Evolutionary conservation across 768 basidiomycete genomes (phyloP), one percentile per base, ranked within the genome.

Genomic region (Lenzites betulinus): DNA sequence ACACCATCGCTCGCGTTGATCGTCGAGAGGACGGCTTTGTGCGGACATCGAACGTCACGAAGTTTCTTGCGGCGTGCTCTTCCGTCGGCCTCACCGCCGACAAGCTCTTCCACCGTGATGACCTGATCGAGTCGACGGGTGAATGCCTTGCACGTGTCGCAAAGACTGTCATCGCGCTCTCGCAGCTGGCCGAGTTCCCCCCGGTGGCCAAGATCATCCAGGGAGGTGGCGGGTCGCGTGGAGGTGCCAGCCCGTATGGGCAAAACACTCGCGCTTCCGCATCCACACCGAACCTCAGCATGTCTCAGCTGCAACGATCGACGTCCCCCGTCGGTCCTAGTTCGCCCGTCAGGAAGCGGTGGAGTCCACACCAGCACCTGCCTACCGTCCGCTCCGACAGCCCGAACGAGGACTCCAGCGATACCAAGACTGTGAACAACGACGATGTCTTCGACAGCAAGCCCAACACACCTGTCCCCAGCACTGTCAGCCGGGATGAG

Each of bases 51-150:
- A 95, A 95, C 68, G 78, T 90, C 23, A 86, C 89, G 39, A 88
- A 85, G 71, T 94, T 93, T 69, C 79, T 92, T 33, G 88, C 89
- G 3, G 84, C 88, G 1, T 92, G 88, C 63, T 81, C 88, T 26
- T 82, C 84, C 41, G 83, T 86, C 64, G 89, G 88, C 3, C 74
- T 92, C 25, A 69, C 80, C 39, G 73, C 81, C 25, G 83, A 86
- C 55, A 88, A 88, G 59, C 73, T 90, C 43, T 90, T 92, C 69
- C 78, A 81, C 44, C 79, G 79, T 3, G 87, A 90, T 66, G 89
- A 91, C 70, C 77, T 92, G 49, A 81, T 83, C 23, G 83, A 87
- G 66, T 79, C 76, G 26, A 80, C 82, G 12, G 74, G 81, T 41
- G 86, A 89, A 62, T 78, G 82, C 12, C 78, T 91, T 25, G 85